phyloP scores from a whole-genome alignment of 305 asterid species.

The Fraxinus baroniana region DNA sequence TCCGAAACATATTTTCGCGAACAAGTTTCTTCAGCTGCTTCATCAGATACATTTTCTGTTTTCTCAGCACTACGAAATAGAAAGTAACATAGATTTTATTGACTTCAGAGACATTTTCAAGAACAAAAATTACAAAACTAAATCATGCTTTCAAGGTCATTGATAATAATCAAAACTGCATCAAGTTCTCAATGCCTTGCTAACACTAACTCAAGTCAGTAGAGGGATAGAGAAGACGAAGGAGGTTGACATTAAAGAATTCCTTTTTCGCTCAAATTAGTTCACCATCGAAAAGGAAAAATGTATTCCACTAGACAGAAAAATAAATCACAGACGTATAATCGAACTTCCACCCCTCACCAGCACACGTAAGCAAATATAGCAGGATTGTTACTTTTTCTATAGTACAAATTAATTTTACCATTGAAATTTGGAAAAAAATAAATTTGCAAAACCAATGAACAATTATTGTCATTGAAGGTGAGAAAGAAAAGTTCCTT shows the following conservation, averaged over 20 bases:
- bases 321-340: background rate
- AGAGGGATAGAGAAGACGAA: background rate
- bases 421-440: background rate
- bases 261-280: background rate
- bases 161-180: background rate
- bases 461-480: background rate
- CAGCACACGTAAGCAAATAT: background rate
- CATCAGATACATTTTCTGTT: slow-evolving; percentile 31
- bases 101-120: background rate
- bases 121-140: background rate
- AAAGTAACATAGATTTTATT: slow-evolving; percentile 2
- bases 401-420: background rate
- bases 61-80: slow-evolving; percentile 41
- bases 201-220: background rate
- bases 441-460: background rate
- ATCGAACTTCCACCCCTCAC: background rate
- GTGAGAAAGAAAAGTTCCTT: background rate
- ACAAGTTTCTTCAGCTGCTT: slow-evolving; percentile 33
- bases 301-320: background rate
- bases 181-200: background rate
- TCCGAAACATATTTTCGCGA: too few relatives aligned
- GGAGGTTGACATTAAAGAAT: background rate
- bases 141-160: background rate
- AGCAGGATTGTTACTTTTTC: background rate
- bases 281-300: background rate